A percentile compares a stretch with the other conserved stretches of the same genome.
Conservation (phyloP, 805 yeast genomes). For the Kodamaea laetipori region DNA sequence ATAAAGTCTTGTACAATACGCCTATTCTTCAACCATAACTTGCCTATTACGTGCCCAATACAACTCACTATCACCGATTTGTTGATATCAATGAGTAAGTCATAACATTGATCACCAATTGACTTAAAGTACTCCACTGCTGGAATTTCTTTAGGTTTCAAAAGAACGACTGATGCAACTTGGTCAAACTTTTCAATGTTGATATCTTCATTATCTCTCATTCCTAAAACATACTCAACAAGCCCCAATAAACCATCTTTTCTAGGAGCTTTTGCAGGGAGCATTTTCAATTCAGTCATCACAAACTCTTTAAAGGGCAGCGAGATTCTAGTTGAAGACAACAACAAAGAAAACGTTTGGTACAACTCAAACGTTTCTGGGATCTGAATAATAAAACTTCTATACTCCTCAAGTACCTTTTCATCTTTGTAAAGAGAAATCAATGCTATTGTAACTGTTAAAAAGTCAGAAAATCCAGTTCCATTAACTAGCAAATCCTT, state of each 20-base stretch:
- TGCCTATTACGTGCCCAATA: slow-evolving; percentile 54
- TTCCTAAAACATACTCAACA: slow-evolving; percentile 75
- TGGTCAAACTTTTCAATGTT: slow-evolving; percentile 66
- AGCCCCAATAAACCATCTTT: slow-evolving; percentile 71
- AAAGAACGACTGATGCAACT: slow-evolving; percentile 63
- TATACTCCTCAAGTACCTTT: slow-evolving; percentile 17
- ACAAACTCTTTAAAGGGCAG: slow-evolving; percentile 51
- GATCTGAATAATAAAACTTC: slow-evolving; percentile 36
- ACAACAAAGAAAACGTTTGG: slow-evolving; percentile 57
- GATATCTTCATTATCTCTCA: slow-evolving; percentile 71
- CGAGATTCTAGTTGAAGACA: slow-evolving; percentile 38
- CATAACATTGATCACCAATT: slow-evolving; percentile 67
- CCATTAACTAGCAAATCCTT: slow-evolving; percentile 60
- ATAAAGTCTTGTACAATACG: slow-evolving; percentile 60
- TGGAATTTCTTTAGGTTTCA: slow-evolving; percentile 57
- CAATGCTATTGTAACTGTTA: slow-evolving; percentile 51
- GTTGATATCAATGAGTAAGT: slow-evolving; percentile 57
- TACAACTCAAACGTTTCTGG: slow-evolving; percentile 72
- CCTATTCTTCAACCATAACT: slow-evolving; percentile 51
- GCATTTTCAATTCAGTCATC: slow-evolving; percentile 49
- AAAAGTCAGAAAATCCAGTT: slow-evolving; percentile 63
- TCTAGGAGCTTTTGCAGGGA: slow-evolving; percentile 55
- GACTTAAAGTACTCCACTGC: slow-evolving; percentile 53
- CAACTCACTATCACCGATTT: slow-evolving; percentile 62
- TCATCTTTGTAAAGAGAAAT: slow-evolving; percentile 28